Evolutionary conservation across 768 basidiomycete species (phyloP).

Genomic region (Paxillus rubicundulus): DNA sequence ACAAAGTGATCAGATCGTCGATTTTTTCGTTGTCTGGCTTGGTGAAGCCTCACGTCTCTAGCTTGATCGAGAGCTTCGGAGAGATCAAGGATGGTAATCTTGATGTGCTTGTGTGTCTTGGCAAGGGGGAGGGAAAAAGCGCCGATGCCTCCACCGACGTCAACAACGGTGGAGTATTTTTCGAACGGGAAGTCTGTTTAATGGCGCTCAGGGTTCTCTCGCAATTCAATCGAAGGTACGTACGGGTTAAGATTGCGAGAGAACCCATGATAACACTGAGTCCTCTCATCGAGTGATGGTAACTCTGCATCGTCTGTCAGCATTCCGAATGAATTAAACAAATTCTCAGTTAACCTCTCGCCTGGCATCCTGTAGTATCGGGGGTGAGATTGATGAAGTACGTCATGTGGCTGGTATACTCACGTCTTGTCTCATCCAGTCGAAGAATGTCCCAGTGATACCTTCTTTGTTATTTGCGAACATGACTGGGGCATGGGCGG

Average conservation of each 20-base stretch:
- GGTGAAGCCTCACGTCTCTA: constrained; percentile 7
- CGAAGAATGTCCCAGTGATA: constrained; percentile 22
- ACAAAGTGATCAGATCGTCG: not conserved
- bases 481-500: constrained; percentile 22
- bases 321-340: not conserved
- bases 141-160: constrained; percentile 37
- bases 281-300: constrained; percentile 25
- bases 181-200: constrained; percentile 32
- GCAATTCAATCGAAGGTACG: not conserved
- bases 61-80: constrained; percentile 23
- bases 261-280: constrained; percentile 23
- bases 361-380: constrained; percentile 10
- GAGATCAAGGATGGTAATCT: constrained; percentile 33
- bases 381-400: not conserved
- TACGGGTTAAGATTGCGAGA: constrained; percentile 22
- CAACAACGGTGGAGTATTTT: constrained; percentile 29
- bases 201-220: not conserved
- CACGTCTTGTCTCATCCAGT: constrained; percentile 24
- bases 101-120: constrained; percentile 28
- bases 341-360: constrained; percentile 15
- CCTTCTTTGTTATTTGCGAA: constrained; percentile 16
- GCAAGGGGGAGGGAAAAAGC: constrained; percentile 29
- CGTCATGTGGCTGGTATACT: not conserved
- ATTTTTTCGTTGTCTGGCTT: not conserved
- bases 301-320: constrained; percentile 11